phyloP scores from a whole-genome alignment of 1,139 yeast species.

The Saccharomycopsis hybrid region DNA sequence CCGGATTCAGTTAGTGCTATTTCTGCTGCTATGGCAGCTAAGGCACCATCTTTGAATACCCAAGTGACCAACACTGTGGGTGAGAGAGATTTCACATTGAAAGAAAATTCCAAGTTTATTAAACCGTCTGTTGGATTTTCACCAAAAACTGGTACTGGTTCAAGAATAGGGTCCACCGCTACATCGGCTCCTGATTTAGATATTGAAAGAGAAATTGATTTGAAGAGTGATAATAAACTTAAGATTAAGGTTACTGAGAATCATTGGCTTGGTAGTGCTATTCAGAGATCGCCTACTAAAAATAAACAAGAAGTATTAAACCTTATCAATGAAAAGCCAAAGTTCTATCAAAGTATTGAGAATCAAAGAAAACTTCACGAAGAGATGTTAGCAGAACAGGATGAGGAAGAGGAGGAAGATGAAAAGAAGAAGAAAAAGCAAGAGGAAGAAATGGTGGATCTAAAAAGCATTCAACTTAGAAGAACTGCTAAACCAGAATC shows the following conservation, averaged over 20 bases:
- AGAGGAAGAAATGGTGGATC: background rate
- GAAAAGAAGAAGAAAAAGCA: background rate
- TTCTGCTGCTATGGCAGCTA: constrained; percentile 20
- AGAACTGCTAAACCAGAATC: constrained; percentile 11
- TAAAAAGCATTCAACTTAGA: constrained; percentile 1
- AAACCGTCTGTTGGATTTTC: constrained; percentile 6
- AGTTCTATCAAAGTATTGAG: constrained; percentile 14
- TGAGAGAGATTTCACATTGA: constrained; percentile 17
- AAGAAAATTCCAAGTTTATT: constrained; percentile 15
- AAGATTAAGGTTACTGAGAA: constrained; percentile 19
- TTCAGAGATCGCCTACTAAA: constrained; percentile 20
- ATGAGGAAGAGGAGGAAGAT: constrained; percentile 5
- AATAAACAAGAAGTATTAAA: constrained; percentile 9
- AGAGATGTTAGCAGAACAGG: background rate
- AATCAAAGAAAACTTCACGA: constrained; percentile 1
- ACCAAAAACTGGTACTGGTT: constrained; percentile 5
- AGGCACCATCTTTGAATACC: constrained; percentile 12
- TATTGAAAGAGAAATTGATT: constrained; percentile 15
- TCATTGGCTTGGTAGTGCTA: constrained; percentile 20
- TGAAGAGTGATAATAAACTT: constrained; percentile 11
- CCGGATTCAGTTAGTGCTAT: constrained; percentile 20
- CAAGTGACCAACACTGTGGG: constrained; percentile 13
- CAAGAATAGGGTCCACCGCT: background rate
- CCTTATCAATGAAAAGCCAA: constrained; percentile 18
- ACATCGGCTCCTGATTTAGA: constrained; percentile 7